These are phyloP conservation scores for Panicum miliaceum DNA, from an alignment of 176 grass and related monocot genomes.

Conservation along the genomic window DNA sequence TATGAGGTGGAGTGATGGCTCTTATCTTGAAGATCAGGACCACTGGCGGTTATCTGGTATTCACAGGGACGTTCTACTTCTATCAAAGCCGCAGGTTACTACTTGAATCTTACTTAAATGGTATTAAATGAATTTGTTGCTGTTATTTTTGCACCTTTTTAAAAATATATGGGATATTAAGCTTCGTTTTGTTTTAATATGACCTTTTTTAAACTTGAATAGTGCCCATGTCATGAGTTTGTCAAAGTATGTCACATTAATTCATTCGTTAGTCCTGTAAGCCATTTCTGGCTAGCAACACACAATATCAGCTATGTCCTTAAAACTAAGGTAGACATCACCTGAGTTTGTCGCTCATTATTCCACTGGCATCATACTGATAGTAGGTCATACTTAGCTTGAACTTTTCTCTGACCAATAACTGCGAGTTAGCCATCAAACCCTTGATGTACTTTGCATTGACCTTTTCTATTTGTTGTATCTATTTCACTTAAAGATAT, in stretches of 20 bases:
- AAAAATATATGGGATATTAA: conserved; percentile 7
- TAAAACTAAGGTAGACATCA: neutral
- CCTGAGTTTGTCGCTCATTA: neutral
- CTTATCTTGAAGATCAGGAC: conserved; percentile 99
- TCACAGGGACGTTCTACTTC: conserved; percentile 88
- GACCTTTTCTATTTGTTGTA: neutral
- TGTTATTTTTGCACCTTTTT: neutral
- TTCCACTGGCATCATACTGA: neutral
- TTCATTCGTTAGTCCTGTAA: neutral
- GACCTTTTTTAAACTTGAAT: neutral
- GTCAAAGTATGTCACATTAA: neutral
- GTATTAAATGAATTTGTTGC: neutral
- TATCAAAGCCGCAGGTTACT: conserved; percentile 93
- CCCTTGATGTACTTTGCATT: conserved; percentile 18
- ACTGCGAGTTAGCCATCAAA: neutral
- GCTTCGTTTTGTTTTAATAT: neutral
- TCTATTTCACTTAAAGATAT: neutral
- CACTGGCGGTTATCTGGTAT: conserved; percentile 98
- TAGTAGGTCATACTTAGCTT: neutral
- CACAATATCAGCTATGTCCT: neutral
- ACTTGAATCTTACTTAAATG: conserved; percentile 19
- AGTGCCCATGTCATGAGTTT: conserved; percentile 1
- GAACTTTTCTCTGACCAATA: neutral
- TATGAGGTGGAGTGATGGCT: conserved; percentile 97
- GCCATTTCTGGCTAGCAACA: neutral